Base-by-base conservation (phyloP, 495 filamentous ascomycete species). In the Annulohypoxylon nitens region DNA sequence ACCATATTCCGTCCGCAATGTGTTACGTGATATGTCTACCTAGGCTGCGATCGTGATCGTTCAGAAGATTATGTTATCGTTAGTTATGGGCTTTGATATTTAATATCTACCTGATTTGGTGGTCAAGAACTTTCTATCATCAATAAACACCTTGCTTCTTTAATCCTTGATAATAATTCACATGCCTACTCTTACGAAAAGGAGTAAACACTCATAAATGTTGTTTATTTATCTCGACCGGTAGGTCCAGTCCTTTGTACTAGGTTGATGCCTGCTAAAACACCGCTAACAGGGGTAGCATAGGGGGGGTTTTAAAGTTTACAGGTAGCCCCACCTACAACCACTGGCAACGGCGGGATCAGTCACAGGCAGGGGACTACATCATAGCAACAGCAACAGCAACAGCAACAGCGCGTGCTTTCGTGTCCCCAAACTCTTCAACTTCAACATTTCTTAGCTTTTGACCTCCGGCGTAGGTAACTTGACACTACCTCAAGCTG, bases 361-460 rank as follows among this genome's bases (percentile, higher is more conserved):
- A 20, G 43, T 9, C 43, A 47, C 4, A 47, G 43, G 4, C 43
- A 47, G 5, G 43, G 41, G 5, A 47, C 16, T 47, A 47, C 43
- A 47, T 47, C 43, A 47, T 47, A 47, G 43, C 43, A 47, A 23
- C 20, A 23, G 20, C 20, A 23, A 23, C 20, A 23, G 20, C 20
- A 23, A 47, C 30, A 30, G 30, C 30, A 30, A 30, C 30, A 47
- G 43, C 43, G 43, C 43, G n/a, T 47, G n/a, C 16, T 16, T 18
- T 9, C 43, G 43, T 47, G 43, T 47, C 43, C 43, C 4, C 43
- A 47, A 47, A 47, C 43, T 47, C 16, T 47, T 47, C 43, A 43
- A 43, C 39, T 43, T 43, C 14, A 2, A 43, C 10, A 11, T 43
- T 43, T 39, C 36, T 14, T 14, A 43, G 14, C 39, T n/a, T 43